These are phyloP conservation scores for Volvox africanus DNA, from an alignment of 139 green algal genomes.

Conservation along the genomic window DNA sequence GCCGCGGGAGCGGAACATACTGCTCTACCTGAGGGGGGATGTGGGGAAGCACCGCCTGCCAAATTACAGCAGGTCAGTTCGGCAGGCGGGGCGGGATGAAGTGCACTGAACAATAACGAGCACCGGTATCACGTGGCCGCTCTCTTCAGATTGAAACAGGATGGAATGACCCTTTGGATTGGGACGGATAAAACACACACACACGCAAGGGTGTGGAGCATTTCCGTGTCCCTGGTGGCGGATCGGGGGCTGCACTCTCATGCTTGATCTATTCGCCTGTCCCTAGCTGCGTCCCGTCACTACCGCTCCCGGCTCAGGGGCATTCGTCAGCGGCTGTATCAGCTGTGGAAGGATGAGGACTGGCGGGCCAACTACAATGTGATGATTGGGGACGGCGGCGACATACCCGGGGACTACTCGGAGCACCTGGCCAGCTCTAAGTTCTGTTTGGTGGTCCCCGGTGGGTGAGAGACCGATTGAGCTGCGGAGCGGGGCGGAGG, in stretches of 20 bases:
- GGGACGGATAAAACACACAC: too few relatives aligned
- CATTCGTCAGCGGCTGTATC: slow-evolving; percentile 58
- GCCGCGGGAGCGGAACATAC: slow-evolving; percentile 35
- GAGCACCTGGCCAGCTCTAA: slow-evolving; percentile 47
- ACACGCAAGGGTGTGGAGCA: too few relatives aligned
- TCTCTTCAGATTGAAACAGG: too few relatives aligned
- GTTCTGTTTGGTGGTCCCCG: slow-evolving; percentile 60
- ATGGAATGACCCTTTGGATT: too few relatives aligned
- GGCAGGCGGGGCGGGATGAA: too few relatives aligned
- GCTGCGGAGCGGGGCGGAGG: not conserved
- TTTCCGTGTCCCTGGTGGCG: too few relatives aligned
- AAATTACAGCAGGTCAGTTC: slow-evolving; percentile 50
- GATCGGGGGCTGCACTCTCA: too few relatives aligned
- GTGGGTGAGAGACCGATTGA: not conserved
- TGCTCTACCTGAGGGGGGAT: slow-evolving; percentile 57
- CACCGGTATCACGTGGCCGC: too few relatives aligned
- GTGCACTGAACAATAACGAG: too few relatives aligned
- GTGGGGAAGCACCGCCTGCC: slow-evolving; percentile 48
- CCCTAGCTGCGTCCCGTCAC: too few relatives aligned
- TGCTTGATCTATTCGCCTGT: too few relatives aligned
- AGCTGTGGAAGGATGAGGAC: slow-evolving; percentile 23
- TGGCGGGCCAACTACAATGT: slow-evolving; percentile 44
- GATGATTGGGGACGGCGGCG: slow-evolving; percentile 31
- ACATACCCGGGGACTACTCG: slow-evolving; percentile 47
- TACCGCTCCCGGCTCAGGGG: slow-evolving; percentile 10